Evolutionary conservation across 176 grass and related monocot genomes (phyloP).

Genomic region (Rhynchospora tenuis): DNA sequence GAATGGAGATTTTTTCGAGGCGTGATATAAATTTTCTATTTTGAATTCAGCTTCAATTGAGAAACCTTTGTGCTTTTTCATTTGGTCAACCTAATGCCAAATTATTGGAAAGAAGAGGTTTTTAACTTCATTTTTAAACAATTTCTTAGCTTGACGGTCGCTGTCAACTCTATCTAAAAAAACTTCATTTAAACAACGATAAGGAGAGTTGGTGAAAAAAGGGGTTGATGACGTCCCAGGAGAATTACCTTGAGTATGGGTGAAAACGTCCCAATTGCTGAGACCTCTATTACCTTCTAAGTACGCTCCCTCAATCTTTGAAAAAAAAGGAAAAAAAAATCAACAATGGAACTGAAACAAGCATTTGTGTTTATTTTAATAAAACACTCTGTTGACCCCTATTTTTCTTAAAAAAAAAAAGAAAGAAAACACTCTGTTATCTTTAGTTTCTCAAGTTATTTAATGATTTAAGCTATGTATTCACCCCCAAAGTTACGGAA

Average conservation of each 20-base stretch:
- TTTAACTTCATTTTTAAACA: not conserved
- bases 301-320: conserved; percentile 81
- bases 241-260: conserved; percentile 33
- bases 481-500: not conserved
- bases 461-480: too few species aligned
- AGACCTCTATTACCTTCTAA: conserved; percentile 54
- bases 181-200: too few species aligned
- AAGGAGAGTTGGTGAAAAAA: too few species aligned
- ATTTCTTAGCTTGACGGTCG: too few species aligned
- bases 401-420: too few species aligned
- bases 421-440: too few species aligned
- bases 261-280: conserved; percentile 80
- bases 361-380: not conserved
- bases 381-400: not conserved
- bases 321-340: not conserved
- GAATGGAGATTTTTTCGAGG: not conserved
- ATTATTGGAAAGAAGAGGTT: too few species aligned
- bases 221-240: not conserved
- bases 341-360: not conserved
- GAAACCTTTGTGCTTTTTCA: not conserved
- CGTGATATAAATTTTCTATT: not conserved
- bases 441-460: not conserved
- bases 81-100: not conserved
- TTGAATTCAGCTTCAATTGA: not conserved
- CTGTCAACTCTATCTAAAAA: too few species aligned